These are phyloP conservation scores for Aspergillus sp. DNA, from an alignment of 2,329 filamentous ascomycete species.

Conservation along the genomic window DNA sequence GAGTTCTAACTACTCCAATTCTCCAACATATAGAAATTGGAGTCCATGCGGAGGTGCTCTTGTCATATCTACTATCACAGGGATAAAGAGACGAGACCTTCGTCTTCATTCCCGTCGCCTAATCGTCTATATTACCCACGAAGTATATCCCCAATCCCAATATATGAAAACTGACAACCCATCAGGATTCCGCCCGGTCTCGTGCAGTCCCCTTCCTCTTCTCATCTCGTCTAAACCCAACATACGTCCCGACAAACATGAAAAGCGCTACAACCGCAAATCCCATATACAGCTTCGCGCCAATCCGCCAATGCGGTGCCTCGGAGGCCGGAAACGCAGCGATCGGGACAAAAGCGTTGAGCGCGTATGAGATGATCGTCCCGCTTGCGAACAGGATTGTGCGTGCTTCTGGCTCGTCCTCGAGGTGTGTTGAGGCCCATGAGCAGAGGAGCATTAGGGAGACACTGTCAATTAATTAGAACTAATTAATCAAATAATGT, in stretches of 20 bases:
- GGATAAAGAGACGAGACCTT: no score
- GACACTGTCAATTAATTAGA: background rate
- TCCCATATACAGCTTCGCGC: conserved; percentile 6
- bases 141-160: no score
- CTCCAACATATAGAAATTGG: no score
- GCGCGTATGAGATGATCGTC: conserved; percentile 5
- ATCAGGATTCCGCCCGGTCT: background rate
- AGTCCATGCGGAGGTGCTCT: no score
- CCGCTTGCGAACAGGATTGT: conserved; percentile 10
- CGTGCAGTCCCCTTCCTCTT: background rate
- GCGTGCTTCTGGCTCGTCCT: conserved; percentile 5
- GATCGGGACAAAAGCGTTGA: conserved; percentile 8
- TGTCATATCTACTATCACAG: no score
- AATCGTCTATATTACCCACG: no score
- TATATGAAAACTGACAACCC: no score
- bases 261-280: conserved; percentile 1
- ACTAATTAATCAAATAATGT: no score
- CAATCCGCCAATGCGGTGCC: conserved; percentile 11
- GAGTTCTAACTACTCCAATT: no score
- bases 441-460: conserved; percentile 10
- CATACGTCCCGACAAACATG: background rate
- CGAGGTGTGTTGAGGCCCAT: conserved; percentile 8
- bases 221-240: conserved; percentile 1
- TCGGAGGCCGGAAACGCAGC: conserved; percentile 7
- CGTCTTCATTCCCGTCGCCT: no score